Evolutionary conservation across 2,329 filamentous ascomycete species (phyloP).

Genomic region (Cadophora malorum): DNA sequence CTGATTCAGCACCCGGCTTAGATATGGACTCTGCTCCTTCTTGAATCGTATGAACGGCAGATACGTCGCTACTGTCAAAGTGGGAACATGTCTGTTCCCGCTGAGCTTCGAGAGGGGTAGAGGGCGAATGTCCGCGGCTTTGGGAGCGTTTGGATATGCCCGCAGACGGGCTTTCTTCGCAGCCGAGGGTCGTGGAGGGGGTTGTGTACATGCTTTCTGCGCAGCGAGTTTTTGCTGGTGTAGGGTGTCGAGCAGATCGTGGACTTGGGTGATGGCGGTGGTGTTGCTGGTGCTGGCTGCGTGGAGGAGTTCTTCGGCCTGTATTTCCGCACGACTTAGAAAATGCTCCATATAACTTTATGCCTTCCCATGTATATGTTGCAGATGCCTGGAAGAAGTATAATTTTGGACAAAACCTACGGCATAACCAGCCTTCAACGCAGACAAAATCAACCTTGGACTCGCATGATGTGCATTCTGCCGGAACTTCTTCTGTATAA

Average conservation of each 20-base stretch:
- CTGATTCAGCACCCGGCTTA: conserved; percentile 64
- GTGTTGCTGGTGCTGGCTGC: conserved; percentile 37
- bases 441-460: conserved; percentile 63
- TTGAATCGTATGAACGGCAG: conserved; percentile 70
- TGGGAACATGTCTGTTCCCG: conserved; percentile 64
- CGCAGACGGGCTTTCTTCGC: conserved; percentile 24
- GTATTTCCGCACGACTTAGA: background rate
- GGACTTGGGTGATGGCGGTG: conserved; percentile 38
- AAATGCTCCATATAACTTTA: background rate
- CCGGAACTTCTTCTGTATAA: conserved; percentile 68
- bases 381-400: background rate
- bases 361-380: background rate
- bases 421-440: conserved; percentile 73
- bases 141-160: conserved; percentile 46
- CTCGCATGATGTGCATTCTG: conserved; percentile 65
- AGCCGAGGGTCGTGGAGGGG: conserved; percentile 29
- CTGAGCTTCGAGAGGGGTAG: conserved; percentile 56
- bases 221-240: conserved; percentile 13
- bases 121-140: conserved; percentile 58
- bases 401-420: conserved; percentile 45
- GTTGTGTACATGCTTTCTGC: conserved; percentile 16
- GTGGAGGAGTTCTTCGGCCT: conserved; percentile 43
- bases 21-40: conserved; percentile 67
- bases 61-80: conserved; percentile 55
- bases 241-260: conserved; percentile 45